Evolutionary conservation across 768 basidiomycete species (phyloP), one percentile per base, ranked within the genome.

Genomic region (Boletus patriciae): DNA sequence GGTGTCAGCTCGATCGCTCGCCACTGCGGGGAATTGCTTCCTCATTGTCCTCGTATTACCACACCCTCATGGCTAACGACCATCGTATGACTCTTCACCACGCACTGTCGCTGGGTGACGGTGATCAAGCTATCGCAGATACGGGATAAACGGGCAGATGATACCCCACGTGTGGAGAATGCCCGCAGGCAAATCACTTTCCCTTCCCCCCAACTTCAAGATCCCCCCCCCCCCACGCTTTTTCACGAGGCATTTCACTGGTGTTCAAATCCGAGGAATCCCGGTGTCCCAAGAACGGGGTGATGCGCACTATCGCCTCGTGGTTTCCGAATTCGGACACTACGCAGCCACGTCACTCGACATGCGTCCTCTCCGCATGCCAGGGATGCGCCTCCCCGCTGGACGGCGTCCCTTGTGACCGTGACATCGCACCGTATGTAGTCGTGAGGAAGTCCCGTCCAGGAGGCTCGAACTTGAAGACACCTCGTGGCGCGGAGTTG

Each of bases 231-330:
- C 58, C 41, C 37, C 50, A 46, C 33, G 31, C 15, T n/a, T 38
- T 54, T 37, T 37, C 9, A 33, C 23, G 29, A 9, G 11, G 19
- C 40, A 34, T 41, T 53, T 40, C 46, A 16, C 40, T 40, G 6
- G 45, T 0, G 4, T 34, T 57, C 13, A 25, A 25, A 19, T 55
- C 63, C 63, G 63, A 62, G 59, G 63, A 52, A 31, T 25, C 59
- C 62, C 62, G 55, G 51, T 52, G 18, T 27, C 46, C 18, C 36
- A 11, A 33, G 42, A 25, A 21, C 45, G 46, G 42, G 42, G 6
- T 54, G 54, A 53, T 54, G 52, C 63, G 59, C 42, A 64, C 58
- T 57, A 60, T 60, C 55, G 31, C 59, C 63, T 65, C 55, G 31
- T 53, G 55, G 13, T 46, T 46, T 55, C 63, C 60, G 18, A 36